A percentile compares a stretch with the other conserved stretches of the same genome.
phyloP scores from a whole-genome alignment of 306 rosid species.

The Arachis stenosperma region DNA sequence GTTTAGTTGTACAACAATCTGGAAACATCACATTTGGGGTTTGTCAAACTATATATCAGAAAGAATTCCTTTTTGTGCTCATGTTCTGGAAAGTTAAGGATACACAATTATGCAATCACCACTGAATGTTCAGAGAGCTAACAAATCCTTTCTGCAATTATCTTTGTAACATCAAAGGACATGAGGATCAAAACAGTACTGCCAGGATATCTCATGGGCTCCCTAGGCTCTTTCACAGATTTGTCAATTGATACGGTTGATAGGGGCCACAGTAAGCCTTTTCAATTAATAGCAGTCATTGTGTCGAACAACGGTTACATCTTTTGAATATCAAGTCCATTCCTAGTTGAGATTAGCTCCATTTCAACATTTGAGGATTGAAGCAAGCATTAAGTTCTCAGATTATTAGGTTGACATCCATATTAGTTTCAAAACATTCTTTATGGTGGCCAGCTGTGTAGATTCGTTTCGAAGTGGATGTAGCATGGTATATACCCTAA shows the following conservation, averaged over 20 bases:
- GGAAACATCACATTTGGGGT: neutral
- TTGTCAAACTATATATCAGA: neutral
- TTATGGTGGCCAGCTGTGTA: constrained; percentile 7
- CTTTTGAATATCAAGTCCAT: constrained; percentile 5
- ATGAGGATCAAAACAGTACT: constrained; percentile 10
- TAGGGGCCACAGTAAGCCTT: neutral
- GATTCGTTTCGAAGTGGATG: constrained; percentile 2
- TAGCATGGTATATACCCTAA: neutral
- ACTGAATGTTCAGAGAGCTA: constrained; percentile 13
- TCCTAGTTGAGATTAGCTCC: constrained; percentile 1
- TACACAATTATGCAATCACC: neutral
- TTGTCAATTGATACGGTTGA: neutral
- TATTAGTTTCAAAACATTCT: neutral
- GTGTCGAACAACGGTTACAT: constrained; percentile 20
- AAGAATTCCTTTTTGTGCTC: neutral
- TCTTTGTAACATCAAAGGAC: neutral
- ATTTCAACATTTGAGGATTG: constrained; percentile 15
- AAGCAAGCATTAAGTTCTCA: constrained; percentile 10
- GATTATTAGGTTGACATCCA: constrained; percentile 1
- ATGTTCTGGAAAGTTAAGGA: neutral
- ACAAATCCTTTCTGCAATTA: neutral
- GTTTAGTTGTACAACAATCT: neutral
- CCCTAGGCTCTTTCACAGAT: constrained; percentile 3
- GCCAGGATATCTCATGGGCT: neutral
- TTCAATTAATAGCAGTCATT: neutral